Percentiles rank a stretch among this genome's conserved stretches.
Conservation (phyloP, 495 filamentous ascomycete genomes). For the Xylaria scruposa region DNA sequence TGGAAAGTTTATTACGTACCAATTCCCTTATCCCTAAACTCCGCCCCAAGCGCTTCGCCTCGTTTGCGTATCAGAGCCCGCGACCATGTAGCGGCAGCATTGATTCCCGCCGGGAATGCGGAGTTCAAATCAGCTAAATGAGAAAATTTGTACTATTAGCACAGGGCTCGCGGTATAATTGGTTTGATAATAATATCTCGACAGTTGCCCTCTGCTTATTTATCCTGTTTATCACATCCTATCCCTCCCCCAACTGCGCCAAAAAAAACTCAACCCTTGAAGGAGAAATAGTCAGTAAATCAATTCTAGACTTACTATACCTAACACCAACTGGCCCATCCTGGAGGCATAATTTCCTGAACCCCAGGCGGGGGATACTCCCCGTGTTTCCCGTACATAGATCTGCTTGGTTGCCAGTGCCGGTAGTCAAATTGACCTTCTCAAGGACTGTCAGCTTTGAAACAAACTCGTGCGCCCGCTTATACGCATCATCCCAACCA, state of each 20-base stretch:
- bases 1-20: slow-evolving; percentile 50
- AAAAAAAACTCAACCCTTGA: neutral
- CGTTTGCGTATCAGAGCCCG: slow-evolving; percentile 65
- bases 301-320: slow-evolving; percentile 40
- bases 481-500: slow-evolving; percentile 80
- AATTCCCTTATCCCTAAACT: slow-evolving; percentile 69
- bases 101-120: slow-evolving; percentile 77
- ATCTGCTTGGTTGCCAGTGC: slow-evolving; percentile 74
- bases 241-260: neutral
- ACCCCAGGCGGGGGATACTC: slow-evolving; percentile 52
- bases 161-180: neutral
- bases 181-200: neutral
- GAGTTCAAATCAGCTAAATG: slow-evolving; percentile 61
- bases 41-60: slow-evolving; percentile 63
- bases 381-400: slow-evolving; percentile 79
- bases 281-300: neutral
- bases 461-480: slow-evolving; percentile 77
- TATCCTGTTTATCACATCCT: neutral
- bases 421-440: slow-evolving; percentile 80
- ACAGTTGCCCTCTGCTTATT: neutral
- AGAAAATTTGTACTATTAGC: slow-evolving; percentile 6
- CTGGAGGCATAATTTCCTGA: slow-evolving; percentile 55
- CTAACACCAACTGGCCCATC: slow-evolving; percentile 58
- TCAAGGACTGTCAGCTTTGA: slow-evolving; percentile 77
- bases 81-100: slow-evolving; percentile 77